A percentile compares a stretch with the other conserved stretches of the same genome.
Evolutionary conservation across 208 protist genomes (phyloP).

Genomic region (Porcisia deanei): DNA sequence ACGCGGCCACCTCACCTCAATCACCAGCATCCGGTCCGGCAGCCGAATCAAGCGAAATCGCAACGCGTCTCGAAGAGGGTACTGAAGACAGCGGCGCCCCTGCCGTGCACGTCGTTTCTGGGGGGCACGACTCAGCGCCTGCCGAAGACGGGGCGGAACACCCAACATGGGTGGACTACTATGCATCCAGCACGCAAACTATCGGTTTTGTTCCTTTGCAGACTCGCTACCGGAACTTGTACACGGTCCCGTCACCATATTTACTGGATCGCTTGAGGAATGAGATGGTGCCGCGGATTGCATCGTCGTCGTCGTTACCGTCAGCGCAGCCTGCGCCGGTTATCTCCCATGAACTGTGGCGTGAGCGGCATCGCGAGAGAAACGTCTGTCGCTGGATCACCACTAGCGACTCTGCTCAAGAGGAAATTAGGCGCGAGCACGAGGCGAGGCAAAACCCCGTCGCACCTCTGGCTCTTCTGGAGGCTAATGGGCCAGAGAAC

Average conservation of each 20-base stretch:
- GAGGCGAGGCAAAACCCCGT: not conserved
- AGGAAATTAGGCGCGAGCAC: conserved; percentile 21
- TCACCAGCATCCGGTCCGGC: not conserved
- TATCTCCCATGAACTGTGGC: conserved; percentile 13
- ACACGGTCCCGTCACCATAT: conserved; percentile 18
- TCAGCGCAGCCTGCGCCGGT: not conserved
- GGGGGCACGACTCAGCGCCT: not conserved
- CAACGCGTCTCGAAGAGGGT: not conserved
- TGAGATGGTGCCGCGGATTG: not conserved
- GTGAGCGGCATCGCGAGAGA: not conserved
- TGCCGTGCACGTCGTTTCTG: not conserved
- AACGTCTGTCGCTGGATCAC: not conserved
- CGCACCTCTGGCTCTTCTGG: not conserved
- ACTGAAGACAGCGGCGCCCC: not conserved
- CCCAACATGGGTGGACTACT: conserved; percentile 13
- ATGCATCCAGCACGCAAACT: conserved; percentile 23
- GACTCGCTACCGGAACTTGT: conserved; percentile 18
- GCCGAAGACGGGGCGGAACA: not conserved
- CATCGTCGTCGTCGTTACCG: not conserved
- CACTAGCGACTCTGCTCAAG: conserved; percentile 4
- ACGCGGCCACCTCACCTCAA: not conserved
- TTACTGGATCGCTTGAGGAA: conserved; percentile 11
- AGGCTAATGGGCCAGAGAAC: not conserved
- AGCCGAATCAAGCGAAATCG: not conserved
- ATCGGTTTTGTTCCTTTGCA: conserved; percentile 12